Evolutionary conservation across 345 rosid genomes (phyloP).

Genomic region (Populus ilicifolia): DNA sequence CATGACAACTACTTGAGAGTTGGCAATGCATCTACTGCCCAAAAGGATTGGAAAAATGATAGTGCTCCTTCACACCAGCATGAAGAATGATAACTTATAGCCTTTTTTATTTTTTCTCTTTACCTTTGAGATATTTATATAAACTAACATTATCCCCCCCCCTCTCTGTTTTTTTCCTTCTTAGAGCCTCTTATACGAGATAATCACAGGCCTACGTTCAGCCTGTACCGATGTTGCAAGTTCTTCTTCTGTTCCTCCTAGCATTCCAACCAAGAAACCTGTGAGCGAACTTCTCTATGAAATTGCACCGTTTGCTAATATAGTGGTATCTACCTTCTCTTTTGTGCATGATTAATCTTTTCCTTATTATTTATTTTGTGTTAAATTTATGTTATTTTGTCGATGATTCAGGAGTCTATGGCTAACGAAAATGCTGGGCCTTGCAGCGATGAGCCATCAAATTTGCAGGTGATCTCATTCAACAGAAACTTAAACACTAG

Average conservation of each 20-base stretch:
- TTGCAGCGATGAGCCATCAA: constrained; percentile 35
- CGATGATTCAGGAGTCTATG: constrained; percentile 37
- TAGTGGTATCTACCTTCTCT: constrained; percentile 33
- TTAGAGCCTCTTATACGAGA: constrained; percentile 73
- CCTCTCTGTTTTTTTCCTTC: neutral
- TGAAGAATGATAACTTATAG: neutral
- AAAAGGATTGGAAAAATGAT: neutral
- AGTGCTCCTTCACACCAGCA: neutral
- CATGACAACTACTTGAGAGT: neutral
- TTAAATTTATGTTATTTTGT: constrained; percentile 3
- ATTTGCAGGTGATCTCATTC: constrained; percentile 43
- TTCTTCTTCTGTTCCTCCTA: constrained; percentile 76
- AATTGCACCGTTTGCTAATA: constrained; percentile 39
- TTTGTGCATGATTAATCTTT: neutral
- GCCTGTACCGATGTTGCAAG: constrained; percentile 64
- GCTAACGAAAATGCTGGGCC: constrained; percentile 32
- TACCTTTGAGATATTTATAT: neutral
- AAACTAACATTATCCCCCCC: neutral
- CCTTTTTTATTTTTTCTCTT: neutral
- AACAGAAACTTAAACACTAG: constrained; percentile 1
- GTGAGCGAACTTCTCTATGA: constrained; percentile 62
- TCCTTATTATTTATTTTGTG: constrained; percentile 9
- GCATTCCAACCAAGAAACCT: constrained; percentile 51
- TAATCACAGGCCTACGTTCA: constrained; percentile 71
- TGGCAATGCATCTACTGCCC: neutral